These are phyloP conservation scores for Debaryomyces coudertii DNA, from an alignment of 1,139 yeast species.

Conservation along the genomic window DNA sequence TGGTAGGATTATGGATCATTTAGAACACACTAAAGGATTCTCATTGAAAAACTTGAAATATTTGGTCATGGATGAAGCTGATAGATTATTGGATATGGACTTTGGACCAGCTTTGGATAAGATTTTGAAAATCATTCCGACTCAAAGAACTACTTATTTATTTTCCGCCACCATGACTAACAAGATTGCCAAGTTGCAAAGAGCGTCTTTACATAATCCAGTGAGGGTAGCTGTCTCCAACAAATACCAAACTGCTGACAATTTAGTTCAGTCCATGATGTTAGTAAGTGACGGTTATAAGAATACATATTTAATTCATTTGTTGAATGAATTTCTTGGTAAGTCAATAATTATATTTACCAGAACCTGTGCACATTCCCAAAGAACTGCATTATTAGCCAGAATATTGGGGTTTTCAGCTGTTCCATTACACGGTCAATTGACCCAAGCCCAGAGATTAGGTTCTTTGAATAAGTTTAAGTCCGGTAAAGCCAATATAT, in stretches of 20 bases:
- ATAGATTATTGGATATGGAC: constrained; percentile 92
- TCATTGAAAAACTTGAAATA: constrained; percentile 76
- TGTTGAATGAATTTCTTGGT: constrained; percentile 82
- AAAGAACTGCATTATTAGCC: constrained; percentile 81
- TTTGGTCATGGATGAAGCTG: constrained; percentile 97
- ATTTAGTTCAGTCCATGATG: constrained; percentile 85
- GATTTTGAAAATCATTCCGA: constrained; percentile 83
- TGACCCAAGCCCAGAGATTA: constrained; percentile 87
- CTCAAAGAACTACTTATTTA: constrained; percentile 79
- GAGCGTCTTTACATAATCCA: constrained; percentile 89
- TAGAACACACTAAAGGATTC: constrained; percentile 93
- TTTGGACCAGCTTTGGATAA: constrained; percentile 94
- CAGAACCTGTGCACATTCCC: constrained; percentile 94
- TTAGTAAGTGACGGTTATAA: constrained; percentile 92
- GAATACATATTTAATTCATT: constrained; percentile 81
- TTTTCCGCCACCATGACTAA: constrained; percentile 97
- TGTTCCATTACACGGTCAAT: constrained; percentile 92
- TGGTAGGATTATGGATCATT: constrained; percentile 84
- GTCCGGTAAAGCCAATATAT: constrained; percentile 76
- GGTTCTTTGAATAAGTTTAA: constrained; percentile 94
- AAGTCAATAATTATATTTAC: constrained; percentile 89
- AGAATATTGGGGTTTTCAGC: constrained; percentile 85
- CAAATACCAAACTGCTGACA: constrained; percentile 91
- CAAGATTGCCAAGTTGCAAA: constrained; percentile 89
- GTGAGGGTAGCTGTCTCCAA: constrained; percentile 88